Evolutionary conservation across 2,329 filamentous ascomycete genomes (phyloP).

Genomic region (Claviceps maximensis): DNA sequence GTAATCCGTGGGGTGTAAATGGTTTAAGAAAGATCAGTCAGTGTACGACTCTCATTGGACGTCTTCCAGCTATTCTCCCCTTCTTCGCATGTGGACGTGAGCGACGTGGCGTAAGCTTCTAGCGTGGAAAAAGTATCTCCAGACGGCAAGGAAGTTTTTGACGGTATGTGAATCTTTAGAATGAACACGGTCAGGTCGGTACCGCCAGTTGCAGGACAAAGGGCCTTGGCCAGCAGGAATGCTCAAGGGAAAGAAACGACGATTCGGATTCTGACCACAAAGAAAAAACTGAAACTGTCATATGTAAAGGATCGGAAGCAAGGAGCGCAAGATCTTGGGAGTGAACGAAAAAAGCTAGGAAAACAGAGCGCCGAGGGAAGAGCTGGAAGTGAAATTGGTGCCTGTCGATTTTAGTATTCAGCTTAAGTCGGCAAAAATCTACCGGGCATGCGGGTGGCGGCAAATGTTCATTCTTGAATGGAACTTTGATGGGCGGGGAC

Average conservation of each 20-base stretch:
- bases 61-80: constrained; percentile 1
- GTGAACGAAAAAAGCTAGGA: neutral
- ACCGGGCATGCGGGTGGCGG: constrained; percentile 6
- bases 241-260: neutral
- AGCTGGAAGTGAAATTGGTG: neutral
- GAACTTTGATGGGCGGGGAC: constrained; percentile 7
- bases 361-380: neutral
- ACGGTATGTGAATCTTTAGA: neutral
- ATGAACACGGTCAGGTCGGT: neutral
- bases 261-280: neutral
- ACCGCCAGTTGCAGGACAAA: neutral
- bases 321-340: neutral
- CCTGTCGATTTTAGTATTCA: constrained; percentile 4
- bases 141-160: neutral
- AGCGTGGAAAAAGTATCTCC: constrained; percentile 4
- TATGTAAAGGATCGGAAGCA: neutral
- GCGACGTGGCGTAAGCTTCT: constrained; percentile 4
- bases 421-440: constrained; percentile 7
- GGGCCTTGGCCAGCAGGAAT: neutral
- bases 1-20: neutral
- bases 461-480: constrained; percentile 6
- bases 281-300: neutral
- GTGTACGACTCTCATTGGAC: constrained; percentile 5
- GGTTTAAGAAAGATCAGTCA: neutral
- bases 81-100: constrained; percentile 4